A percentile compares a stretch with the other conserved stretches of the same genome.
Conservation (phyloP, 805 yeast genomes). For the Pichia nanzhaoensis region DNA sequence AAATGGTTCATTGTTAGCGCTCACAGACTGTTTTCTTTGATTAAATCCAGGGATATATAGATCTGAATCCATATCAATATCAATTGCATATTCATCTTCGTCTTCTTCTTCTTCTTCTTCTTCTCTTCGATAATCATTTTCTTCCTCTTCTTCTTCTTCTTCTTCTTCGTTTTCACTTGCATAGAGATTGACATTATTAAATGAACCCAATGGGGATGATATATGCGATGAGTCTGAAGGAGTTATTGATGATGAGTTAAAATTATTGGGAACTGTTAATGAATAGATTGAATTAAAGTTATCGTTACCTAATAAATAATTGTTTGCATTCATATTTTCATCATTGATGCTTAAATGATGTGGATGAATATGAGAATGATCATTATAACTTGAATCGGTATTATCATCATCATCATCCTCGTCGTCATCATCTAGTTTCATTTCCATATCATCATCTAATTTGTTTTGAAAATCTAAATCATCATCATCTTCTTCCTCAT, state of each 20-base stretch:
- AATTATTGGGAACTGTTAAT: constrained; percentile 21
- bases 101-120: constrained; percentile 18
- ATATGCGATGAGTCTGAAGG: too few relatives aligned
- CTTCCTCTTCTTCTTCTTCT: constrained; percentile 6
- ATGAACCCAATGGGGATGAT: neutral
- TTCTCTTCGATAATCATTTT: neutral
- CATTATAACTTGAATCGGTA: neutral
- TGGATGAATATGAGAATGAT: neutral
- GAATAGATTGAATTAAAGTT: constrained; percentile 25
- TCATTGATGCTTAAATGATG: constrained; percentile 13
- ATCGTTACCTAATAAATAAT: constrained; percentile 16
- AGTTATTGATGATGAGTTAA: constrained; percentile 1
- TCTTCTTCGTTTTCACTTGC: constrained; percentile 6
- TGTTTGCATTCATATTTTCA: constrained; percentile 15
- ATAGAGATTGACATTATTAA: neutral
- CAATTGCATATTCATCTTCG: constrained; percentile 13
- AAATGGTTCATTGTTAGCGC: constrained; percentile 17
- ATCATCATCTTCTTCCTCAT: constrained; percentile 29
- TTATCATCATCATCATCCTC: constrained; percentile 5
- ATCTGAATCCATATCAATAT: constrained; percentile 20
- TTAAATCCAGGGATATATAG: constrained; percentile 28
- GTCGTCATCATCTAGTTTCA: constrained; percentile 16
- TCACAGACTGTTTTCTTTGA: constrained; percentile 23
- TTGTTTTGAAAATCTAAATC: constrained; percentile 23
- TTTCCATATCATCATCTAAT: constrained; percentile 24